A percentile compares a stretch with the other conserved stretches of the same genome.
phyloP scores from a whole-genome alignment of 2,329 filamentous ascomycete genomes.

The Ophiocordyceps robertsii region DNA sequence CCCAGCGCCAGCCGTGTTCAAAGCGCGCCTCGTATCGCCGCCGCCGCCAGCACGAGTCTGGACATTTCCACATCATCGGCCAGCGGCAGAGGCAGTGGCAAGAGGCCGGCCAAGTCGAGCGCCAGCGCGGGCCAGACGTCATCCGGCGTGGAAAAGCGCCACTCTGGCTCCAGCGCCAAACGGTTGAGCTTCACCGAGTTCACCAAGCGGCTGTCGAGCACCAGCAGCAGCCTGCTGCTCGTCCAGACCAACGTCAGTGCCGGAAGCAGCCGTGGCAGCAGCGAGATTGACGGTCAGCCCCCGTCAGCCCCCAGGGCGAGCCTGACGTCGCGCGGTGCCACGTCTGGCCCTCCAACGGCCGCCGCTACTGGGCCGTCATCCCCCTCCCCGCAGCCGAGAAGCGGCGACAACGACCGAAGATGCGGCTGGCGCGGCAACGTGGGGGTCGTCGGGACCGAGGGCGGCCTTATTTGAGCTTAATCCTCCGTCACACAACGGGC shows the following conservation, averaged over 20 bases:
- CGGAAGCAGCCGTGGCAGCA: constrained; percentile 20
- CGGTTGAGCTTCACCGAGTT: constrained; percentile 49
- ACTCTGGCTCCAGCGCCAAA: constrained; percentile 41
- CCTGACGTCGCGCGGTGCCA: constrained; percentile 26
- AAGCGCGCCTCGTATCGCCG: constrained; percentile 33
- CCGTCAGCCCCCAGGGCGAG: constrained; percentile 22
- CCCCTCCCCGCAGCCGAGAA: constrained; percentile 17
- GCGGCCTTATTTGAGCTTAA: constrained; percentile 35
- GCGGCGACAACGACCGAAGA: constrained; percentile 25
- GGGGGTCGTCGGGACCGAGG: constrained; percentile 36
- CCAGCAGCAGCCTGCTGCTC: constrained; percentile 43
- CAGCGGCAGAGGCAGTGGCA: constrained; percentile 9
- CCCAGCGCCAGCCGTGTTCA: constrained; percentile 28
- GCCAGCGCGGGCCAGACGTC: constrained; percentile 5
- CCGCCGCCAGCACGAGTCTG: constrained; percentile 9
- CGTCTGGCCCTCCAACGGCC: constrained; percentile 14
- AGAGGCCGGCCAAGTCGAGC: constrained; percentile 13
- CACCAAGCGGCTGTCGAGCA: constrained; percentile 45
- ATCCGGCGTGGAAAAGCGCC: constrained; percentile 29
- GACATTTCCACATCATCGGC: constrained; percentile 8
- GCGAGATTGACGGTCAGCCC: constrained; percentile 27
- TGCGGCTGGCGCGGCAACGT: constrained; percentile 46
- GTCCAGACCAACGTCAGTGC: constrained; percentile 41
- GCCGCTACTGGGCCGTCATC: constrained; percentile 9
- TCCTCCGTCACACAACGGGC: too few species aligned